Evolutionary conservation across 2,329 filamentous ascomycete species (phyloP).

Genomic region (Calonectria leucothoes): DNA sequence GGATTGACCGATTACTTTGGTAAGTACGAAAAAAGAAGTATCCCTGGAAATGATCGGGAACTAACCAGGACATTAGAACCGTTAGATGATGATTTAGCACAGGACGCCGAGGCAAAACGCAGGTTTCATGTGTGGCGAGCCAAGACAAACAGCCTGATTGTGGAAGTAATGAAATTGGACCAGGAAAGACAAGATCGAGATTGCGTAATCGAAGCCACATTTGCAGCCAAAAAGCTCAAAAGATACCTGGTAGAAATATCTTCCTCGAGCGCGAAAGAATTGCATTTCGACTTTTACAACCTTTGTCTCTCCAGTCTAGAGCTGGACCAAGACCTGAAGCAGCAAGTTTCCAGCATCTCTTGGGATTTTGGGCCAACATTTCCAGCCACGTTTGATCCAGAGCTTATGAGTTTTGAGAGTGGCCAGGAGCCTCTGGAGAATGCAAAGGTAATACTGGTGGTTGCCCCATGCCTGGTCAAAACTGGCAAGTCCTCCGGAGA

Average conservation of each 20-base stretch:
- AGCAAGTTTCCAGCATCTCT: background rate
- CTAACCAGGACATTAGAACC: background rate
- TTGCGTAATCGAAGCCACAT: background rate
- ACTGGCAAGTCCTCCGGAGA: background rate
- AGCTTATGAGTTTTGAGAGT: background rate
- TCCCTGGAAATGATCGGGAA: too few relatives aligned
- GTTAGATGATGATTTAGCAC: background rate
- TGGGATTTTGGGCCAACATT: background rate
- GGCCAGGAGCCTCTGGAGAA: background rate
- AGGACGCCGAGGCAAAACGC: background rate
- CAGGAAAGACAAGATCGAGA: background rate
- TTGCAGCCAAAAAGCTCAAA: background rate
- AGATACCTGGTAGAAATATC: background rate
- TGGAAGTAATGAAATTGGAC: background rate
- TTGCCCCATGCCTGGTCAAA: background rate
- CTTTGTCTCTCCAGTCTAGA: background rate
- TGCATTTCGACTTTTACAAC: background rate
- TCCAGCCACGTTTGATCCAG: background rate
- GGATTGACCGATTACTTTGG: background rate
- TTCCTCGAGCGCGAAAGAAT: background rate
- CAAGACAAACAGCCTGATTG: background rate
- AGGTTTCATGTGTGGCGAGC: background rate
- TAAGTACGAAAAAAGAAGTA: background rate
- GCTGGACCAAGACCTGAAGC: background rate
- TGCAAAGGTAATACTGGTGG: background rate